Conservation (phyloP, 2,329 filamentous ascomycete genomes). For the Ophiostoma triangulosporum region DNA sequence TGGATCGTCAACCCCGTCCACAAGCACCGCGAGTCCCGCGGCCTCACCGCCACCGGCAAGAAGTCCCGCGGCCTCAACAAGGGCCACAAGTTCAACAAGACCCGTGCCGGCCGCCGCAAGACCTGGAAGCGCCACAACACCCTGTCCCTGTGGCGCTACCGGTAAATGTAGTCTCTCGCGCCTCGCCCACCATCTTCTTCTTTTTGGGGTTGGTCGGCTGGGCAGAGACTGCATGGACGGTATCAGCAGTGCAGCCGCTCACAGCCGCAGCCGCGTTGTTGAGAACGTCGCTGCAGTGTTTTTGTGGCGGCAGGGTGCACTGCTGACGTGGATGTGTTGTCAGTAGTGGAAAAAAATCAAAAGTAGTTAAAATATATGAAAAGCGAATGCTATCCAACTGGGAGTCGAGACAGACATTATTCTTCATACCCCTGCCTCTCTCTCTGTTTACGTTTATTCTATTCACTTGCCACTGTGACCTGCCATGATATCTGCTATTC, state of each 20-base stretch:
- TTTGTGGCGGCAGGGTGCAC: slow-evolving; percentile 6
- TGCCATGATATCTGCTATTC: neutral
- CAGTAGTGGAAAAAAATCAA: neutral
- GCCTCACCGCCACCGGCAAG: slow-evolving; percentile 98
- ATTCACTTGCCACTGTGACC: neutral
- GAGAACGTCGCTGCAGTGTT: slow-evolving; percentile 8
- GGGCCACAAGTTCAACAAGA: slow-evolving; percentile 99
- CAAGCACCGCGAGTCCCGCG: slow-evolving; percentile 99
- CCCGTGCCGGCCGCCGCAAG: slow-evolving; percentile 91
- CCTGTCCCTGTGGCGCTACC: slow-evolving; percentile 96
- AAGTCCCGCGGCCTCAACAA: slow-evolving; percentile 99
- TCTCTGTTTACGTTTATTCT: neutral
- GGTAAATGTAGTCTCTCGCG: slow-evolving; percentile 42
- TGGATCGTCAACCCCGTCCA: slow-evolving; percentile 99
- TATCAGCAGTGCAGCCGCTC: slow-evolving; percentile 4
- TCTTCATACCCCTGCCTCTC: neutral
- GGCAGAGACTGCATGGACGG: neutral
- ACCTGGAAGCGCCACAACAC: slow-evolving; percentile 99
- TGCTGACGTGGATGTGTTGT: neutral
- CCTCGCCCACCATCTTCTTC: neutral
- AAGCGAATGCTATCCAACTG: neutral
- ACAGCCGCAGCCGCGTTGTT: slow-evolving; percentile 9
- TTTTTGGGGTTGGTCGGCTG: neutral
- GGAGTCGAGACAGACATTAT: slow-evolving; percentile 1
- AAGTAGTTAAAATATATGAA: neutral